Base-by-base conservation (phyloP, 2,329 filamentous ascomycete species). In the Aspergillus oerlinghausenensis region DNA sequence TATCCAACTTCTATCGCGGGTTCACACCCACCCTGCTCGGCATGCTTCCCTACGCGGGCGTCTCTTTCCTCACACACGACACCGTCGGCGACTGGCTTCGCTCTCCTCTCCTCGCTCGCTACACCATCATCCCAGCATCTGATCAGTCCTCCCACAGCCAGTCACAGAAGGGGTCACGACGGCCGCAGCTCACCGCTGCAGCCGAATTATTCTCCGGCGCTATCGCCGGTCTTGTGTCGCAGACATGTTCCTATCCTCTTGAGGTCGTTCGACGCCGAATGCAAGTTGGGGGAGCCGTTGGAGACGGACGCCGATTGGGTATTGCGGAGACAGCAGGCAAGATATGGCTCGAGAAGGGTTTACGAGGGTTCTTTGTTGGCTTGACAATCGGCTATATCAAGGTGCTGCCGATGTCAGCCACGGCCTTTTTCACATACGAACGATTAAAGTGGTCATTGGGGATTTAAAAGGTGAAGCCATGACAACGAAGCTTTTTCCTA, bases 21-120 rank as follows among this genome's bases (percentile, higher is more conserved):
- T 99, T 99, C 73, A 85, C 86, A 0, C 90, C 93, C 0, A 97
- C 94, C 0, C 75, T 99, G 4, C 80, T 95, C 58, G 94, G 94
- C 65, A 99, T 99, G 93, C 79, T 99, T 0, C 94, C 94, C 0
- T 99, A 99, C 69, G 94, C 94, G 1, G 94, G 94, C 66, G 88
- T 95, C 68, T 96, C 92, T 1, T 99, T 99, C 76, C 82, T 99
- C 43, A 96, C 91, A 0, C 94, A 99, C 76, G 94, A 99, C 73
- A 91, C 90, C 4, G 85, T 88, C 43, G 90, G 90, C 59, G 94
- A 99, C 73, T 68, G 94, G 49, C 82, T 99, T 65, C 90, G 92
- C 19, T 81, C 83, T 55, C 86, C 87, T 0, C 61, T 73, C 0
- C 67, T 97, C 6, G 85, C 88, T 4, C 71, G 81, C 49, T 89